Evolutionary conservation across 1,139 yeast genomes (phyloP).

Genomic region (Kazachstania sp.): DNA sequence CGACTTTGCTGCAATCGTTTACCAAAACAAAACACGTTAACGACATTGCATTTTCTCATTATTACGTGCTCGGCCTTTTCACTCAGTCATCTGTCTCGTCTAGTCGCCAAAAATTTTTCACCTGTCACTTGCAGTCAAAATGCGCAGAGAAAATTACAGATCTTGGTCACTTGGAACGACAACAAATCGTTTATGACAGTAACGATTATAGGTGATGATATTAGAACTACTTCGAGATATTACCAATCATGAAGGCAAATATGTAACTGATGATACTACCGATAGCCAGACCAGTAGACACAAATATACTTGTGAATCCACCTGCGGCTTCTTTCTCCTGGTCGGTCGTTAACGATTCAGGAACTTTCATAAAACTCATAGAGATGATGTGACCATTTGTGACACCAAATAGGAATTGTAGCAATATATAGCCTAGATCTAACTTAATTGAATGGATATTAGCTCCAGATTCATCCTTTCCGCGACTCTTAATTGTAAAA

Average conservation of each 20-base stretch:
- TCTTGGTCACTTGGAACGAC: not conserved
- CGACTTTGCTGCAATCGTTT: no score
- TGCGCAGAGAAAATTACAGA: not conserved
- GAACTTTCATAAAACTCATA: slow-evolving; percentile 73
- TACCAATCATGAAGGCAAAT: slow-evolving; percentile 36
- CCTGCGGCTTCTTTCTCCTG: slow-evolving; percentile 88
- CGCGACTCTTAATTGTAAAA: slow-evolving; percentile 32
- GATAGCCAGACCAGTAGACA: slow-evolving; percentile 64
- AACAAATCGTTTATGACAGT: no score
- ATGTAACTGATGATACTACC: slow-evolving; percentile 72
- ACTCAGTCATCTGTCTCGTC: not conserved
- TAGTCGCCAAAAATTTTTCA: not conserved
- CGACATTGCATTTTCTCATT: no score
- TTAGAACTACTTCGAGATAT: not conserved
- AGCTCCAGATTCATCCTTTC: not conserved
- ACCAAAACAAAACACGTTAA: no score
- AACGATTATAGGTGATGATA: no score
- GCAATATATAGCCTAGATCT: slow-evolving; percentile 56
- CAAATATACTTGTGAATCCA: slow-evolving; percentile 73
- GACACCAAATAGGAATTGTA: slow-evolving; percentile 74
- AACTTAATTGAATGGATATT: slow-evolving; percentile 28
- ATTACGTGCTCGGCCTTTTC: not conserved
- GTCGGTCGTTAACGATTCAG: slow-evolving; percentile 47
- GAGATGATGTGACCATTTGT: slow-evolving; percentile 83
- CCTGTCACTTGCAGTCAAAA: not conserved